phyloP scores from a whole-genome alignment of 371 early-diverging fungal species.

The Parasitella parasitica region DNA sequence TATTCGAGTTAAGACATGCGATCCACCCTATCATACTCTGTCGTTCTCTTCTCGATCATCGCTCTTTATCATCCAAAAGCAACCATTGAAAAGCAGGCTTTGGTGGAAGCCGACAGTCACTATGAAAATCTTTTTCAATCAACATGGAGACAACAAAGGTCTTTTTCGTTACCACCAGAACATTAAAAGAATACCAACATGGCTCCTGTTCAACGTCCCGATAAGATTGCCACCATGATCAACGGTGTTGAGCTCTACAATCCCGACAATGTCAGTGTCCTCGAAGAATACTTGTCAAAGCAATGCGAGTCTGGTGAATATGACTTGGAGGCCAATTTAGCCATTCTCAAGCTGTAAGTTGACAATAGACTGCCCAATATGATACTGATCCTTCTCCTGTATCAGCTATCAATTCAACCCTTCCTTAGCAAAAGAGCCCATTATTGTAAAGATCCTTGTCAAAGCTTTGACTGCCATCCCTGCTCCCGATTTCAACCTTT shows the following conservation, averaged over 20 bases:
- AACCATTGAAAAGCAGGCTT: neutral
- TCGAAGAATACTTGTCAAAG: constrained; percentile 79
- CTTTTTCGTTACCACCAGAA: neutral
- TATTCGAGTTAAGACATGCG: too few relatives aligned
- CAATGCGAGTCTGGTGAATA: constrained; percentile 79
- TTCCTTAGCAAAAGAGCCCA: constrained; percentile 65
- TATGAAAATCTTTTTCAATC: neutral
- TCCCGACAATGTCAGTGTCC: constrained; percentile 76
- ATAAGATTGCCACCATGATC: constrained; percentile 73
- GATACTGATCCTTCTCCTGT: neutral
- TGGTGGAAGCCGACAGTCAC: neutral
- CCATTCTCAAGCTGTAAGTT: constrained; percentile 83
- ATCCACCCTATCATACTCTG: too few relatives aligned
- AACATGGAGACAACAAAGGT: neutral
- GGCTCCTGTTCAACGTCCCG: constrained; percentile 57
- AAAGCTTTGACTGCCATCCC: constrained; percentile 85
- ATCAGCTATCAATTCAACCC: constrained; percentile 88
- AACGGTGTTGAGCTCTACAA: constrained; percentile 88
- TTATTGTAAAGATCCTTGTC: constrained; percentile 74
- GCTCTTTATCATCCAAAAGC: neutral
- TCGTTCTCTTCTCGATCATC: too few relatives aligned
- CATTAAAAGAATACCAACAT: neutral
- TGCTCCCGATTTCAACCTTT: constrained; percentile 87
- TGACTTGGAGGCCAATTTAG: constrained; percentile 89
- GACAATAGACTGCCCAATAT: neutral